Conservation (phyloP, 176 grass and related monocot genomes). For the Zoysia pacifica region DNA sequence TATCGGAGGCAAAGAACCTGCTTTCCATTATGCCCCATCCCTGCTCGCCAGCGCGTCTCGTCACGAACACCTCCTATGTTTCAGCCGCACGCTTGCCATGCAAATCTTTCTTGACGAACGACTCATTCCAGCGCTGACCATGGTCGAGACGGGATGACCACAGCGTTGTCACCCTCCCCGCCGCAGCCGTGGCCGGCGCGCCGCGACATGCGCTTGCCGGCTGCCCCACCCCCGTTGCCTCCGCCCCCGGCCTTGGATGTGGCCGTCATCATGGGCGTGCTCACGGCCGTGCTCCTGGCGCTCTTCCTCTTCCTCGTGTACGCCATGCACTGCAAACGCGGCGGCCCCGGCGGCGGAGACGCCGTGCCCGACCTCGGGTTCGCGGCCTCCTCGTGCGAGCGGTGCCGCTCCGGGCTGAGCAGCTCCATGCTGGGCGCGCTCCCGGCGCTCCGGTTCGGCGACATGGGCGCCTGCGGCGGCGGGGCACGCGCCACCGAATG, state of each 20-base stretch:
- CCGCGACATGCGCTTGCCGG: neutral
- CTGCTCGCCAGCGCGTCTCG: neutral
- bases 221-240: neutral
- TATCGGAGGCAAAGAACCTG: conserved; percentile 7
- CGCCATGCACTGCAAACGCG: conserved; percentile 46
- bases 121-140: neutral
- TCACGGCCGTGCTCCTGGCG: conserved; percentile 31
- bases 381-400: conserved; percentile 21
- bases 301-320: conserved; percentile 57
- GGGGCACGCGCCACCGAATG: conserved; percentile 26
- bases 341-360: neutral
- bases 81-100: neutral
- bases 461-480: neutral
- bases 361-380: neutral
- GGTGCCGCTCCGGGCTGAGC: conserved; percentile 34
- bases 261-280: conserved; percentile 26
- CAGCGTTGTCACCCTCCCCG: neutral
- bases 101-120: neutral
- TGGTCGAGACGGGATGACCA: conserved; percentile 32
- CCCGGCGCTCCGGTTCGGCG: conserved; percentile 29
- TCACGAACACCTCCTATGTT: neutral
- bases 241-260: conserved; percentile 7
- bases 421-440: conserved; percentile 33
- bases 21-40: neutral
- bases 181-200: conserved; percentile 3